A percentile compares a stretch with the other conserved stretches of the same genome.
phyloP scores from a whole-genome alignment of 768 basidiomycete species.

The Leccinum subgranulosum region DNA sequence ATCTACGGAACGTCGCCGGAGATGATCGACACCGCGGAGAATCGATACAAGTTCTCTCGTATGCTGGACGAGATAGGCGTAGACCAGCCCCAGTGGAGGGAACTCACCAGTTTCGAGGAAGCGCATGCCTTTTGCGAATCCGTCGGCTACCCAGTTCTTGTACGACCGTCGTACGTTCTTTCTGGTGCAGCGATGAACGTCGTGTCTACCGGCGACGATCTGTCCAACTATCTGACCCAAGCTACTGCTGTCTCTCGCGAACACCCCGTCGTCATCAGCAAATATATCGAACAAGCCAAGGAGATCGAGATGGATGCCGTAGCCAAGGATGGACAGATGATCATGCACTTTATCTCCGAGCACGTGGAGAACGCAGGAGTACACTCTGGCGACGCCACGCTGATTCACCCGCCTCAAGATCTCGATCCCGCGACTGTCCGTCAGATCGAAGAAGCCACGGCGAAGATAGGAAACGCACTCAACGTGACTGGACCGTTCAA shows the following conservation, averaged over 20 bases:
- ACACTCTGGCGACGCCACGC: slow-evolving; percentile 96
- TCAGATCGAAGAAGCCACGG: slow-evolving; percentile 95
- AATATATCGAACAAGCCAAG: slow-evolving; percentile 99
- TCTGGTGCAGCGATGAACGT: slow-evolving; percentile 99
- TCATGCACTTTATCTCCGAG: slow-evolving; percentile 99
- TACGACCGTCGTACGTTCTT: slow-evolving; percentile 97
- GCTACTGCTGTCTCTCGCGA: slow-evolving; percentile 95
- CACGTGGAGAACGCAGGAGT: slow-evolving; percentile 99
- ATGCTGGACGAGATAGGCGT: slow-evolving; percentile 97
- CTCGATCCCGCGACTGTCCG: slow-evolving; percentile 95
- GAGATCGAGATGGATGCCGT: slow-evolving; percentile 99
- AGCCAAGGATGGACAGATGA: slow-evolving; percentile 94
- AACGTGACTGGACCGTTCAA: slow-evolving; percentile 99
- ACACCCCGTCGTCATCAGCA: slow-evolving; percentile 96
- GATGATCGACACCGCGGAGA: slow-evolving; percentile 99
- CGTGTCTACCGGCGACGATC: slow-evolving; percentile 88
- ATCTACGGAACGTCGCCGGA: slow-evolving; percentile 98
- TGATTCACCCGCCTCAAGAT: slow-evolving; percentile 98
- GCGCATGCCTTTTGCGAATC: slow-evolving; percentile 87
- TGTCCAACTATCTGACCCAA: slow-evolving; percentile 88
- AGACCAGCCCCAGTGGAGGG: slow-evolving; percentile 97
- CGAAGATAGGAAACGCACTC: slow-evolving; percentile 95
- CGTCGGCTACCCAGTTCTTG: slow-evolving; percentile 94
- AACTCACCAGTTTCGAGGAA: slow-evolving; percentile 86
- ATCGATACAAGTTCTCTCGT: slow-evolving; percentile 98